These are phyloP conservation scores for Penicillium ochrochloron DNA, from an alignment of 495 filamentous ascomycete species.

Conservation along the genomic window DNA sequence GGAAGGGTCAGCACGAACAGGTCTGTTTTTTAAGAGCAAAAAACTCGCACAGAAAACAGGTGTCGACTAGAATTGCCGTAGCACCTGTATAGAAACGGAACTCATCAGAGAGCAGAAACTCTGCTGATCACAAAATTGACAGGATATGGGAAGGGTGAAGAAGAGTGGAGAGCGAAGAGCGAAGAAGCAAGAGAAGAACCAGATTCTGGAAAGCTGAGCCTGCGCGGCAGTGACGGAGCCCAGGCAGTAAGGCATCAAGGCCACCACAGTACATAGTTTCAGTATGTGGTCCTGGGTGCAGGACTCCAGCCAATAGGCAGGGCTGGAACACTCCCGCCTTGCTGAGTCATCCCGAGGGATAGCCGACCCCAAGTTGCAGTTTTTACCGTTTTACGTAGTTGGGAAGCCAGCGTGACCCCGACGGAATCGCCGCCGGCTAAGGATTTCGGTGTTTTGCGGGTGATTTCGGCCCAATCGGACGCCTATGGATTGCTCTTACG, in stretches of 20 bases:
- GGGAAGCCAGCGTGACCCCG: not conserved
- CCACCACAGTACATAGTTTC: not conserved
- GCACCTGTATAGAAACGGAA: constrained; percentile 49
- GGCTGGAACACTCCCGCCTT: constrained; percentile 30
- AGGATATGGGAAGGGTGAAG: constrained; percentile 20
- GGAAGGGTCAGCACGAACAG: constrained; percentile 29
- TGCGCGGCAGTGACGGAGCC: constrained; percentile 29
- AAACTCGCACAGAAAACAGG: constrained; percentile 37
- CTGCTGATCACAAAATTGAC: constrained; percentile 32
- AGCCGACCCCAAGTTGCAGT: constrained; percentile 21
- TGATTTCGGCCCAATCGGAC: constrained; percentile 34
- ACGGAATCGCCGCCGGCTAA: constrained; percentile 26
- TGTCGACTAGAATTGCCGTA: constrained; percentile 54
- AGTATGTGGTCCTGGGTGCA: too few species aligned
- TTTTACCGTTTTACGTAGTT: not conserved
- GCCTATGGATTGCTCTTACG: constrained; percentile 22
- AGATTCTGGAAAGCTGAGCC: constrained; percentile 17
- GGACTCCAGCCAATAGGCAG: constrained; percentile 8
- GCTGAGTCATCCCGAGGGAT: constrained; percentile 35
- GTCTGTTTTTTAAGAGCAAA: constrained; percentile 18
- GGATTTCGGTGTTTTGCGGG: constrained; percentile 31
- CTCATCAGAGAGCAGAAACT: constrained; percentile 52
- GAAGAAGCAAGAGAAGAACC: constrained; percentile 22
- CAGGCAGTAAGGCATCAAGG: constrained; percentile 5
- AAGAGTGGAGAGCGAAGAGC: constrained; percentile 23